Evolutionary conservation across 805 yeast genomes (phyloP), one percentile per base, ranked within the genome.

Genomic region (Teunomyces barrocoloradensis): DNA sequence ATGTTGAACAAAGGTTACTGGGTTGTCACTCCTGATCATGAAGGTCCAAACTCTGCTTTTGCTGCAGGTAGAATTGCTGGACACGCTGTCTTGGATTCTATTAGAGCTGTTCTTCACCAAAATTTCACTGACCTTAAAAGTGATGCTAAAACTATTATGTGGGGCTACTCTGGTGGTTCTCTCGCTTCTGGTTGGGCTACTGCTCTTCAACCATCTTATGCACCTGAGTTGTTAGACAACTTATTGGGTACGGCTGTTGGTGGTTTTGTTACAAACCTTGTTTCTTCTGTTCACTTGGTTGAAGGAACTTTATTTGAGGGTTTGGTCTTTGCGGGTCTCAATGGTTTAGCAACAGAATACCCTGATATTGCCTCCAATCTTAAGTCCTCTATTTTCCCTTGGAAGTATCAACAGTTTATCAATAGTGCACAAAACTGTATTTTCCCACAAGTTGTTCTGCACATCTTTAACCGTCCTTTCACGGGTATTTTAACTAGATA

Each of bases 221-320:
- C 65, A 3, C 63, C 63, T 0, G 63, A 60, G 13, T 51, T 60
- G 36, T 15, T 35, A 7, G 20, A 15, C 25, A 35, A 43, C 35
- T 25, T 51, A 21, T 10, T 57, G 53, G 75, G 73, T 12, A 69
- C 57, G 5, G 68, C 68, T 3, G 20, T 66, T 11, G 74, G 74
- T 10, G 74, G 74, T 6, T 58, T 66, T 55, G 67, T 64, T 11
- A 59, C 68, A 13, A 64, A 68, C 42, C 50, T 67, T 20, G 62
- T 66, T 5, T 58, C 55, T 18, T 57, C 66, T 2, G 56, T 60
- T 1, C 51, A 42, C 9, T 50, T 53, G 7, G 52, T 58, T 13
- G 66, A 63, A 33, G 66, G 68, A 2, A 50, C 55, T 3, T 9
- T 54, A 1, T 60, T 57, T 25, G 60, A 69, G 6, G 73, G 71